Evolutionary conservation across 1,284 basidiomycete species (phyloP).

Genomic region (Marasmius sp.): DNA sequence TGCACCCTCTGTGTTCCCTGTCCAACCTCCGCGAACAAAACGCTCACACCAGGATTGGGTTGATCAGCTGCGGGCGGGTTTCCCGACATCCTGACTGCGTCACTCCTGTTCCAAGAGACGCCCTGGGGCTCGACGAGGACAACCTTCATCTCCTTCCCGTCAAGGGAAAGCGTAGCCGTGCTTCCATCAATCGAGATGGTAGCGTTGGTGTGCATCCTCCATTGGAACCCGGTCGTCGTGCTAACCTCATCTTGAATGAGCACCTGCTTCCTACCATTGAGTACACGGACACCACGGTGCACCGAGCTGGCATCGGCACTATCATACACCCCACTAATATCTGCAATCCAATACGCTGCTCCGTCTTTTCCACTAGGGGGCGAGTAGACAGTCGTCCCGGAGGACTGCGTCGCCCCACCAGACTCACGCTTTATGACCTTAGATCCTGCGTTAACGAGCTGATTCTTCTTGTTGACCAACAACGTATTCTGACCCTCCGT

Average conservation of each 20-base stretch:
- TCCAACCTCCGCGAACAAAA: conserved; percentile 74
- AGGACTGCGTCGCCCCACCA: conserved; percentile 73
- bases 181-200: conserved; percentile 58
- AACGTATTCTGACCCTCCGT: conserved; percentile 98
- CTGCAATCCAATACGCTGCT: conserved; percentile 82
- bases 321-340: conserved; percentile 84
- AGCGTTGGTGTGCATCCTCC: conserved; percentile 96
- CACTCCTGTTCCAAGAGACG: conserved; percentile 48
- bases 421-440: conserved; percentile 50
- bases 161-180: conserved; percentile 62
- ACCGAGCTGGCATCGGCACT: conserved; percentile 59
- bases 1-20: conserved; percentile 74
- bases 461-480: conserved; percentile 77
- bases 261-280: conserved; percentile 88
- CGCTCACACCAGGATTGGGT: conserved; percentile 76
- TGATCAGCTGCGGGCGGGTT: conserved; percentile 69
- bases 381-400: conserved; percentile 54
- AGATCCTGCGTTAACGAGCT: conserved; percentile 75
- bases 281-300: conserved; percentile 82
- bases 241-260: conserved; percentile 87
- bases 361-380: conserved; percentile 50
- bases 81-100: conserved; percentile 53
- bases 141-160: conserved; percentile 59
- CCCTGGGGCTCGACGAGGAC: conserved; percentile 64
- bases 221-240: conserved; percentile 62